Evolutionary conservation across 257 asterid genomes (phyloP).

Genomic region (Primulina eburnea): DNA sequence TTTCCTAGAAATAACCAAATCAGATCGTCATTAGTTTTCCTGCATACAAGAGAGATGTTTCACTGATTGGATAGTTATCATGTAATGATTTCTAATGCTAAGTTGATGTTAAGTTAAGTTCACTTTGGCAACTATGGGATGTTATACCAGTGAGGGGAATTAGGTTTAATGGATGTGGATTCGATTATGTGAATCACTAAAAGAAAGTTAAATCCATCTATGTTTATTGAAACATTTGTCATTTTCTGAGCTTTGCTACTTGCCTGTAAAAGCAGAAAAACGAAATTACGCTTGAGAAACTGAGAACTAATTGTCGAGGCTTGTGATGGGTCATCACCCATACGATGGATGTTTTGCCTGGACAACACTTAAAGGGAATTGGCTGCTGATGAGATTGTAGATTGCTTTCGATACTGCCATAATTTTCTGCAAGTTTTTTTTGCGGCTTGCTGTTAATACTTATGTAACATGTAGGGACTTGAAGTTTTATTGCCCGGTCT

Average conservation of each 20-base stretch:
- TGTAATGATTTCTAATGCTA: neutral
- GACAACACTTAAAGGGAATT: too few relatives aligned
- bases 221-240: neutral
- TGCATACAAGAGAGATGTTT: neutral
- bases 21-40: neutral
- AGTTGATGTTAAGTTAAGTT: neutral
- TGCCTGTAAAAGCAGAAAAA: neutral
- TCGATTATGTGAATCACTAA: neutral
- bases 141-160: neutral
- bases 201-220: neutral
- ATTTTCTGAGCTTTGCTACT: neutral
- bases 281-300: neutral
- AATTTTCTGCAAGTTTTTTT: neutral
- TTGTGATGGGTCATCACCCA: neutral
- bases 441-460: neutral
- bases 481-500: slow-evolving; percentile 10
- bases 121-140: neutral
- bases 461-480: neutral
- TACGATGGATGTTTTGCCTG: neutral
- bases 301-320: neutral
- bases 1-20: too few relatives aligned
- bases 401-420: neutral
- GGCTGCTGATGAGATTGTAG: too few relatives aligned
- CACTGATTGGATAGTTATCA: neutral
- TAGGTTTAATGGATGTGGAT: neutral